A percentile compares a stretch with the other conserved stretches of the same genome.
phyloP scores from a whole-genome alignment of 1,284 basidiomycete species.

The Boletellus deceptivus region DNA sequence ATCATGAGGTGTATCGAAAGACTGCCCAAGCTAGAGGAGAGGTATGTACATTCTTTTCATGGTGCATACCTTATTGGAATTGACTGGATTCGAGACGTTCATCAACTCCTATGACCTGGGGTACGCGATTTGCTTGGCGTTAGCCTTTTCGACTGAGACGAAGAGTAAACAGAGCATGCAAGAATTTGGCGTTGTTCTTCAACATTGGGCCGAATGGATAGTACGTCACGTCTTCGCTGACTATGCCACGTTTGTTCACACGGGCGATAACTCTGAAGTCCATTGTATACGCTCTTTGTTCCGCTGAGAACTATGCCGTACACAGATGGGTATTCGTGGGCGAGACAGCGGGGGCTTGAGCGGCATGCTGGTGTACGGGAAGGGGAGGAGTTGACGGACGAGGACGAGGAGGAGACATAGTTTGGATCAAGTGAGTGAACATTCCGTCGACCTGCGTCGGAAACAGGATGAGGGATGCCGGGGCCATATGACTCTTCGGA shows the following conservation, averaged over 20 bases:
- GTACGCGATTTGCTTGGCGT: conserved; percentile 31
- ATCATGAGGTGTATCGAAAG: conserved; percentile 77
- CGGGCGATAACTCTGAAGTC: conserved; percentile 42
- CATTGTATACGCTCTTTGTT: conserved; percentile 74
- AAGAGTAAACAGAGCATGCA: conserved; percentile 39
- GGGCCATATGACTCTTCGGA: conserved; percentile 76
- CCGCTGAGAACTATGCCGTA: conserved; percentile 81
- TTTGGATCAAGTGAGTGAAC: conserved; percentile 17
- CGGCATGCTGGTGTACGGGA: conserved; percentile 57
- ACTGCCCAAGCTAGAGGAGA: conserved; percentile 71
- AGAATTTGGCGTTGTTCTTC: conserved; percentile 86
- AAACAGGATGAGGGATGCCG: conserved; percentile 67
- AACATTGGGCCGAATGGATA: conserved; percentile 80
- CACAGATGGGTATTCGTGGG: conserved; percentile 85
- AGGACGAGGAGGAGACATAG: conserved; percentile 59
- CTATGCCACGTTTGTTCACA: background rate
- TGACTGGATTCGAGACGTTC: conserved; percentile 52
- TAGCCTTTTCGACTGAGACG: background rate
- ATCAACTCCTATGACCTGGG: conserved; percentile 93
- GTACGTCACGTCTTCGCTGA: conserved; percentile 46
- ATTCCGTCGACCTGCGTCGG: background rate
- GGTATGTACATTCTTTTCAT: conserved; percentile 38
- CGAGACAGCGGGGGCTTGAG: conserved; percentile 61
- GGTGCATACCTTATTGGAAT: background rate
- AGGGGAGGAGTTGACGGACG: conserved; percentile 75